A percentile compares a stretch with the other conserved stretches of the same genome.
Conservation (phyloP, 805 yeast species). For the Nakazawaea peltata region DNA sequence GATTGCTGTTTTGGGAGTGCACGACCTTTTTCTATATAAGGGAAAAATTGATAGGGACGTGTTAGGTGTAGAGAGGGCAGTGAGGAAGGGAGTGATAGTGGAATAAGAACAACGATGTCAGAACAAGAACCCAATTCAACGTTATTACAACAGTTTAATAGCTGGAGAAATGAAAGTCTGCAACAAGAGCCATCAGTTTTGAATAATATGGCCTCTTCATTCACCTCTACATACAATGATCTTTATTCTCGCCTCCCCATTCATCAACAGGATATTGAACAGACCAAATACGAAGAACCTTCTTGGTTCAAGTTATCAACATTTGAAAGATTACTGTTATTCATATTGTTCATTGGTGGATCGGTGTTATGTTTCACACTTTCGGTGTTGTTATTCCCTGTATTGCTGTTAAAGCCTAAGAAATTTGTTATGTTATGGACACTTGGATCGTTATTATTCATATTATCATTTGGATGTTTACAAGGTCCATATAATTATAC, state of each 20-base stretch:
- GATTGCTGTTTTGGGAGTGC: too few relatives aligned
- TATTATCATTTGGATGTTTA: constrained; percentile 79
- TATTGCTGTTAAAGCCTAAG: constrained; percentile 79
- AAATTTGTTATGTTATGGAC: constrained; percentile 92
- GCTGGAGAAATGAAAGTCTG: constrained; percentile 6
- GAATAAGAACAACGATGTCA: neutral
- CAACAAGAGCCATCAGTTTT: constrained; percentile 1
- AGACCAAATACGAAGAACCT: constrained; percentile 48
- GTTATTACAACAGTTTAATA: constrained; percentile 6
- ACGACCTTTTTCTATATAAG: too few relatives aligned
- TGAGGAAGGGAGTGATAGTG: too few relatives aligned
- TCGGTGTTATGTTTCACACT: constrained; percentile 75
- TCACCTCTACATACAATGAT: constrained; percentile 28
- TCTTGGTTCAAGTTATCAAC: constrained; percentile 69
- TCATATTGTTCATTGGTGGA: constrained; percentile 68
- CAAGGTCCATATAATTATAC: constrained; percentile 88
- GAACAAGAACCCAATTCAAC: constrained; percentile 5
- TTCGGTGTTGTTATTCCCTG: constrained; percentile 82
- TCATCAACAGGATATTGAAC: constrained; percentile 40
- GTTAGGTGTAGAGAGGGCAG: too few relatives aligned
- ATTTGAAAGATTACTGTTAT: constrained; percentile 74
- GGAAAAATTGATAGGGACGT: too few relatives aligned
- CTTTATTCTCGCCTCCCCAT: constrained; percentile 62
- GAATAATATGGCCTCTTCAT: neutral
- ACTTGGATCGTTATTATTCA: constrained; percentile 80